phyloP scores from a whole-genome alignment of 1,284 basidiomycete genomes.

The Naganishia liquefaciens region DNA sequence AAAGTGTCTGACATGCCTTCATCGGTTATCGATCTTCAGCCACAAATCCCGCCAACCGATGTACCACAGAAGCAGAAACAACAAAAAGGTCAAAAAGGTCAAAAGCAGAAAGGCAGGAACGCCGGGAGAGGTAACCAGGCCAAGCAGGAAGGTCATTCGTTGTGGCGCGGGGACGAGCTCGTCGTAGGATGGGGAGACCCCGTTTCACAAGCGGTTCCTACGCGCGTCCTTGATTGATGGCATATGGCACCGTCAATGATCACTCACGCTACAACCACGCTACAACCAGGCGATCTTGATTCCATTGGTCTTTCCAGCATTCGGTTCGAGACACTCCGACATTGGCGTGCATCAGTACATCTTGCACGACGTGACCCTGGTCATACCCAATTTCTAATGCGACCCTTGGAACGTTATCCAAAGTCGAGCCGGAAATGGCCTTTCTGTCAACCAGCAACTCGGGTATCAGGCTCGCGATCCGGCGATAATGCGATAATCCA shows the following conservation, averaged over 20 bases:
- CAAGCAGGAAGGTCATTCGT: slow-evolving; percentile 18
- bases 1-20: neutral
- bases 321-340: slow-evolving; percentile 59
- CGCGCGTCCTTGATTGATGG: neutral
- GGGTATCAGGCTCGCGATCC: slow-evolving; percentile 65
- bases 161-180: slow-evolving; percentile 16
- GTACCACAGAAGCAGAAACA: slow-evolving; percentile 6
- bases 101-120: neutral
- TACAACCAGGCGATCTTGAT: slow-evolving; percentile 55
- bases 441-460: slow-evolving; percentile 56
- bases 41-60: neutral
- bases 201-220: neutral
- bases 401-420: slow-evolving; percentile 50
- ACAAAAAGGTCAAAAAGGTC: slow-evolving; percentile 2
- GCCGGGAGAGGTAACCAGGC: neutral
- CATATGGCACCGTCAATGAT: neutral
- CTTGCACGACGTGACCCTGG: slow-evolving; percentile 66
- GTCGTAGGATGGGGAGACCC: slow-evolving; percentile 20
- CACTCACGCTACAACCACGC: slow-evolving; percentile 36
- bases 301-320: slow-evolving; percentile 77
- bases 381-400: slow-evolving; percentile 77
- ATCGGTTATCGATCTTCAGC: too few species aligned
- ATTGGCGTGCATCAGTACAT: slow-evolving; percentile 57
- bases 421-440: slow-evolving; percentile 43
- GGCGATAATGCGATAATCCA: slow-evolving; percentile 75